A percentile compares a stretch with the other conserved stretches of the same genome.
Conservation (phyloP, 257 asterid genomes). For the Eucommia ulmoides region DNA sequence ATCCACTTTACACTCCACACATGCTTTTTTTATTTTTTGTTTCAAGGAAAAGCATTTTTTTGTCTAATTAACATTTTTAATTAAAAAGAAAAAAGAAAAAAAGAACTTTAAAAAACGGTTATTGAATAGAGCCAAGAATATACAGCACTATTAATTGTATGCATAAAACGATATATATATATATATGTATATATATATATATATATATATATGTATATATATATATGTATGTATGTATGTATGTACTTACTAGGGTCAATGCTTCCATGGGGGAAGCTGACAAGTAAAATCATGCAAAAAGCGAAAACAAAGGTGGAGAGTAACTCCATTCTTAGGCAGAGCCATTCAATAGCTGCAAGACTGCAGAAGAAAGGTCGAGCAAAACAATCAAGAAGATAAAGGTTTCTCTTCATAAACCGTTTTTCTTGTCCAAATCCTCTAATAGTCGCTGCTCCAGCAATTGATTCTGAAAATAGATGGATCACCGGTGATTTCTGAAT, state of each 20-base stretch:
- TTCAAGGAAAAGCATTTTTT: too few species aligned
- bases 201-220: too few species aligned
- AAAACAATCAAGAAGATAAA: slow-evolving; percentile 94
- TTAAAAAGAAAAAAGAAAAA: too few species aligned
- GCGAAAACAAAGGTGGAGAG: slow-evolving; percentile 95
- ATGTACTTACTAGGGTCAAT: slow-evolving; percentile 86
- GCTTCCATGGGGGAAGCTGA: slow-evolving; percentile 88
- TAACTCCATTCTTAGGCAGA: slow-evolving; percentile 94
- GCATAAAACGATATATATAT: too few species aligned
- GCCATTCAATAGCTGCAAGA: slow-evolving; percentile 99
- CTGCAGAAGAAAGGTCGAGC: slow-evolving; percentile 98
- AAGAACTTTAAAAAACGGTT: too few species aligned
- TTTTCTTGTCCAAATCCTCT: slow-evolving; percentile 99
- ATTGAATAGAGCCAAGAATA: too few species aligned
- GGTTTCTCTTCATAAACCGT: slow-evolving; percentile 95
- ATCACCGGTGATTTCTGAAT: slow-evolving; percentile 96
- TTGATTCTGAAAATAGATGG: slow-evolving; percentile 89
- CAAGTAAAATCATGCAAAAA: slow-evolving; percentile 91
- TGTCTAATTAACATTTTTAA: too few species aligned
- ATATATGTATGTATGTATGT: too few species aligned
- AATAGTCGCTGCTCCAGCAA: slow-evolving; percentile 95
- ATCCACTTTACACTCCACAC: too few species aligned
- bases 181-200: too few species aligned
- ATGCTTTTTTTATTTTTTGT: too few species aligned
- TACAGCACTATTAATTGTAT: too few species aligned